Conservation (phyloP, 441 rosid species). For the Aquilaria agallochum region DNA sequence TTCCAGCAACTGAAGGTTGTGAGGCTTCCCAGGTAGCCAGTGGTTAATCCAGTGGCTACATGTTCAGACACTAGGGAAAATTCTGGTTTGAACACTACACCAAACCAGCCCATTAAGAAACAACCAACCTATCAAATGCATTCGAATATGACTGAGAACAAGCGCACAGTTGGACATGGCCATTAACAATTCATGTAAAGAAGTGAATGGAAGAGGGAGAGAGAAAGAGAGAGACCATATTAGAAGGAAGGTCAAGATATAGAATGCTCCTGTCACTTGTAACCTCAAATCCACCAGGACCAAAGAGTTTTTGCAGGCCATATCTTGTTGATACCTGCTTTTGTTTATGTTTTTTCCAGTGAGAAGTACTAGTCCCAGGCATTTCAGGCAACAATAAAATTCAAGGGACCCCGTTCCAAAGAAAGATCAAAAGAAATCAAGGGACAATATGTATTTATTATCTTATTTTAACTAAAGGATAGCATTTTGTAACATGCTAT, state of each 20-base stretch:
- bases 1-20: conserved; percentile 96
- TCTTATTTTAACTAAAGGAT: too few relatives aligned
- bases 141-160: too few relatives aligned
- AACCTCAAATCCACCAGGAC: conserved; percentile 57
- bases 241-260: conserved; percentile 87
- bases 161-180: too few relatives aligned
- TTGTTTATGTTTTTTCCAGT: too few relatives aligned
- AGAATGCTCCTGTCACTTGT: conserved; percentile 54
- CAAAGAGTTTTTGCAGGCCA: conserved; percentile 66
- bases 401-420: too few relatives aligned
- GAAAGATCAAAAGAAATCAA: too few relatives aligned
- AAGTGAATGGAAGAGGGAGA: conserved; percentile 3
- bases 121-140: conserved; percentile 65
- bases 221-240: conserved; percentile 55
- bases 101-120: conserved; percentile 96
- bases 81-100: conserved; percentile 77
- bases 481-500: too few relatives aligned
- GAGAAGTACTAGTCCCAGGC: too few relatives aligned
- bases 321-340: conserved; percentile 77
- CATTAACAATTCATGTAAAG: too few relatives aligned
- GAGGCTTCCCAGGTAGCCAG: conserved; percentile 87
- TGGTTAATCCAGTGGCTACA: conserved; percentile 72
- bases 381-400: too few relatives aligned
- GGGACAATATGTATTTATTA: too few relatives aligned
- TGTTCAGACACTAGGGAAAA: conserved; percentile 55